Conservation (phyloP, 371 early-diverging fungal species). For the Saksenaea vasiformis region DNA sequence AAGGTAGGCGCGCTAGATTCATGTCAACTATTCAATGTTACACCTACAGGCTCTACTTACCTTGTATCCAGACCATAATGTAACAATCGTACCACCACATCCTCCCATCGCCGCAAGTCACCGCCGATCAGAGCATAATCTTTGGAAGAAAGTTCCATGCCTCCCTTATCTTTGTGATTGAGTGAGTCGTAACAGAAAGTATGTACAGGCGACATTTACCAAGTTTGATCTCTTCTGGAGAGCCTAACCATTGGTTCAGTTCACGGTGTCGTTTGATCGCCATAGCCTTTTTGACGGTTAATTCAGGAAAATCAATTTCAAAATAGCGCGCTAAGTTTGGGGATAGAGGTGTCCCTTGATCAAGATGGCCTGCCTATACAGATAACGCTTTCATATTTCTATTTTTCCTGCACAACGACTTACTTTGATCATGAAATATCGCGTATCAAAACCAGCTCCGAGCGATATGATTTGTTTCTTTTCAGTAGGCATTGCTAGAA, state of each 20-base stretch:
- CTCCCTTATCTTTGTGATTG: conserved; percentile 61
- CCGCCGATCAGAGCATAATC: conserved; percentile 78
- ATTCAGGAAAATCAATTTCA: conserved; percentile 93
- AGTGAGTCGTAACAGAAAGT: no score
- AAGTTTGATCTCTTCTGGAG: conserved; percentile 36
- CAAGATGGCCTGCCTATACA: conserved; percentile 16
- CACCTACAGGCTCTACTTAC: conserved; percentile 29
- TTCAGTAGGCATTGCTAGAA: conserved; percentile 42
- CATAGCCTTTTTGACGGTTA: conserved; percentile 77
- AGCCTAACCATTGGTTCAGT: conserved; percentile 53
- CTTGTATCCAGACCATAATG: conserved; percentile 70
- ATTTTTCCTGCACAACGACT: background rate
- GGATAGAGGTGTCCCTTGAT: background rate
- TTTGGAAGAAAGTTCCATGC: conserved; percentile 67
- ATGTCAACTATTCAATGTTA: background rate
- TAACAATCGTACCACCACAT: conserved; percentile 59
- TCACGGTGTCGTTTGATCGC: conserved; percentile 61
- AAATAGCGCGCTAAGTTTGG: conserved; percentile 52
- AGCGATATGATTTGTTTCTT: conserved; percentile 81
- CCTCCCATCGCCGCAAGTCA: conserved; percentile 72
- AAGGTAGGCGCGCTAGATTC: conserved; percentile 73
- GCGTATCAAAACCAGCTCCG: conserved; percentile 93
- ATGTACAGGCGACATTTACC: conserved; percentile 46
- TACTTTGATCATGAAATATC: conserved; percentile 83
- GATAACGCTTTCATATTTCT: background rate